Conservation (phyloP, 139 green algal species). For the Chlamydomonas eustigma region DNA sequence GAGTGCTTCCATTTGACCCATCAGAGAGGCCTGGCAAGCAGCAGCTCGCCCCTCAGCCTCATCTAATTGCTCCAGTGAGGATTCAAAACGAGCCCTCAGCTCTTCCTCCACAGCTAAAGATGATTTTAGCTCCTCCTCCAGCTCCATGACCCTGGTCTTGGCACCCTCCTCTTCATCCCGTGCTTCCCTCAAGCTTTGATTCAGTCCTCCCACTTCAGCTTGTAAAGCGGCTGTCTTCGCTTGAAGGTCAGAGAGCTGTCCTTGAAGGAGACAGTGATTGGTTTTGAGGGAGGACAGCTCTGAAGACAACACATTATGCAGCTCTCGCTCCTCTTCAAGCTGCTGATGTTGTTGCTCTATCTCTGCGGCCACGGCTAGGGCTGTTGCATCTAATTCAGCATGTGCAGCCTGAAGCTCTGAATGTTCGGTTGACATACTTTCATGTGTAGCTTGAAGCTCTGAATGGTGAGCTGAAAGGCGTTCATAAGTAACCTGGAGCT, state of each 20-base stretch:
- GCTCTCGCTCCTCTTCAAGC: background rate
- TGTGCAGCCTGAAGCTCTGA: background rate
- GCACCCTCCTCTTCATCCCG: background rate
- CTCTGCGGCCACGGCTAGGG: background rate
- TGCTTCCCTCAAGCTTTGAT: background rate
- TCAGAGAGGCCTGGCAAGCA: background rate
- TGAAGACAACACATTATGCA: background rate
- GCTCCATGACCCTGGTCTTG: no score
- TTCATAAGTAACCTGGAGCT: no score
- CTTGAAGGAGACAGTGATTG: background rate
- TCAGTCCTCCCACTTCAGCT: background rate
- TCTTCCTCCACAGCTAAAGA: background rate
- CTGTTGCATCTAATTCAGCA: background rate
- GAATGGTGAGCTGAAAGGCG: no score
- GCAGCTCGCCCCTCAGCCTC: background rate
- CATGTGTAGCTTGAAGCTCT: no score
- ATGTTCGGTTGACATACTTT: background rate
- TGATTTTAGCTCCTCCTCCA: background rate
- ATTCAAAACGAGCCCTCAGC: background rate
- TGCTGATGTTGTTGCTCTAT: background rate
- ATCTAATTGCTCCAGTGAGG: background rate
- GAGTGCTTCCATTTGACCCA: background rate
- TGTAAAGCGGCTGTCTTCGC: background rate
- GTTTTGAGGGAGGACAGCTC: background rate
- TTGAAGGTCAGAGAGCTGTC: background rate